phyloP scores from a whole-genome alignment of 495 filamentous ascomycete species.

The Podospora pseudocomata region DNA sequence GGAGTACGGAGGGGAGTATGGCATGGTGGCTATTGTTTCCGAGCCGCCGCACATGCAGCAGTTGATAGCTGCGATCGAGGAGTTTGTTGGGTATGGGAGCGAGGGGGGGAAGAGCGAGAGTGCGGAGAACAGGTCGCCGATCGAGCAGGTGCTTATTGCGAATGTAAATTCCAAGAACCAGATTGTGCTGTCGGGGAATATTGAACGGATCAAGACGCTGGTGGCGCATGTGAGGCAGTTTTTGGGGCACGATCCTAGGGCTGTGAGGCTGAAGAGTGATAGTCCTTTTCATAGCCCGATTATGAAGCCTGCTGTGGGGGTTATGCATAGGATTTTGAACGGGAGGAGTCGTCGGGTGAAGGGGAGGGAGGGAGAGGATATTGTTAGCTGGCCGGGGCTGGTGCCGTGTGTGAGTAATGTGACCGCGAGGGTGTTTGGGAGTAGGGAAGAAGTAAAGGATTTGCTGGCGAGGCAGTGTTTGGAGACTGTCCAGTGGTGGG shows the following conservation, averaged over 20 bases:
- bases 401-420: slow-evolving; percentile 86
- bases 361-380: slow-evolving; percentile 46
- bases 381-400: slow-evolving; percentile 65
- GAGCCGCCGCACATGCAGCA: slow-evolving; percentile 66
- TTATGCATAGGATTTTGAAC: slow-evolving; percentile 63
- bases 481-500: slow-evolving; percentile 92
- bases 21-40: slow-evolving; percentile 91
- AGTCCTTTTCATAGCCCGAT: slow-evolving; percentile 91
- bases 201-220: slow-evolving; percentile 80
- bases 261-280: slow-evolving; percentile 81
- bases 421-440: slow-evolving; percentile 70
- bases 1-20: slow-evolving; percentile 69
- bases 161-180: slow-evolving; percentile 96
- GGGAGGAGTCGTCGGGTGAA: slow-evolving; percentile 44
- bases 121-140: slow-evolving; percentile 60
- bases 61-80: slow-evolving; percentile 69
- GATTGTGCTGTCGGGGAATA: slow-evolving; percentile 87
- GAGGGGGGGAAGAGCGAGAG: slow-evolving; percentile 65
- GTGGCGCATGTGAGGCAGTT: slow-evolving; percentile 88
- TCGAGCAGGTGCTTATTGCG: slow-evolving; percentile 84
- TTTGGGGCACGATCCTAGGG: slow-evolving; percentile 85
- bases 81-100: slow-evolving; percentile 69
- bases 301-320: slow-evolving; percentile 77
- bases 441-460: slow-evolving; percentile 67
- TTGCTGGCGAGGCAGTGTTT: slow-evolving; percentile 73